These are phyloP conservation scores for Taphrina betulina DNA, from an alignment of 1,139 yeast species.

Conservation along the genomic window DNA sequence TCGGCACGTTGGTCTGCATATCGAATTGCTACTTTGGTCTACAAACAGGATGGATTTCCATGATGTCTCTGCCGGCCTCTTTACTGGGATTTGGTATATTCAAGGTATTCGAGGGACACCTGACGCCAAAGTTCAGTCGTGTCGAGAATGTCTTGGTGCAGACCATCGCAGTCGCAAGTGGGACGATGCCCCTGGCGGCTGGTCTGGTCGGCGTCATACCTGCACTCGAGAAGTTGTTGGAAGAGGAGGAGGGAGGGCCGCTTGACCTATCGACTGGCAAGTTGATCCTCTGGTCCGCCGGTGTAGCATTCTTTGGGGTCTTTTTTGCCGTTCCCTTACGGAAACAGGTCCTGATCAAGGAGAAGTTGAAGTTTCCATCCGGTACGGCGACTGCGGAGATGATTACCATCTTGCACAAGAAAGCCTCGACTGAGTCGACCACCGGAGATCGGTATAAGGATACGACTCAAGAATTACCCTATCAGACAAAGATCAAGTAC, in stretches of 20 bases:
- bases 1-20: conserved; percentile 56
- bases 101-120: conserved; percentile 51
- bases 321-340: conserved; percentile 85
- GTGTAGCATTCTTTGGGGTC: conserved; percentile 89
- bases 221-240: conserved; percentile 84
- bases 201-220: conserved; percentile 97
- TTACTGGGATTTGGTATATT: conserved; percentile 80
- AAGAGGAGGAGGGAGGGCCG: conserved; percentile 71
- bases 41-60: conserved; percentile 96
- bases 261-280: conserved; percentile 49
- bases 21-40: conserved; percentile 95
- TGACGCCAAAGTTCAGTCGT: conserved; percentile 63
- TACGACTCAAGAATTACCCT: conserved; percentile 32
- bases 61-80: conserved; percentile 98
- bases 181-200: conserved; percentile 93
- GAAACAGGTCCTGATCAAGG: conserved; percentile 77
- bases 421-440: conserved; percentile 40
- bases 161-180: conserved; percentile 83
- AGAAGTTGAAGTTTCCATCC: conserved; percentile 86
- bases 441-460: not conserved
- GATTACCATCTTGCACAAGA: conserved; percentile 79
- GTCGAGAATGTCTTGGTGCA: conserved; percentile 92
- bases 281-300: conserved; percentile 75
- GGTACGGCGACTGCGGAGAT: conserved; percentile 95
- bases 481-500: conserved; percentile 54